phyloP scores from a whole-genome alignment of 139 green algal genomes.

The Tetradesmus lagerheimii region DNA sequence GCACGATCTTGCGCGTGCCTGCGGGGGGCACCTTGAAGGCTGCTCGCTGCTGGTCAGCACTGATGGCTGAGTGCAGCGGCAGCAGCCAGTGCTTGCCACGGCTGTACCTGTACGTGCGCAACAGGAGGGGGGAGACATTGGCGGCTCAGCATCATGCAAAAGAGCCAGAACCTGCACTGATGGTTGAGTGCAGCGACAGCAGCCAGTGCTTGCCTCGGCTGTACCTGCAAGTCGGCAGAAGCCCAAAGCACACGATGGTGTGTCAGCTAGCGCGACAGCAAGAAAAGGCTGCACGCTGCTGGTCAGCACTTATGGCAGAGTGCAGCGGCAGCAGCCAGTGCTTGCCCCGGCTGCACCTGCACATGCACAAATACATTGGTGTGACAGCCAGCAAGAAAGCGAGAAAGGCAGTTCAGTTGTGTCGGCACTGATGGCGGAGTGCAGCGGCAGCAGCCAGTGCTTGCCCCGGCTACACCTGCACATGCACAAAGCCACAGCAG shows the following conservation, averaged over 20 bases:
- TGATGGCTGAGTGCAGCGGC: conserved; percentile 87
- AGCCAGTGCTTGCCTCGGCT: conserved; percentile 53
- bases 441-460: conserved; percentile 77
- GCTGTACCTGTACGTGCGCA: conserved; percentile 3
- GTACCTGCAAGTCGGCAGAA: too few species aligned
- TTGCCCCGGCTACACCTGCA: conserved; percentile 9
- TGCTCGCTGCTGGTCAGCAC: conserved; percentile 76
- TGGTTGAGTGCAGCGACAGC: too few species aligned
- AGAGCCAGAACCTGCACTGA: too few species aligned
- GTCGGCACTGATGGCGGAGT: too few species aligned
- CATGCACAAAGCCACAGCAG: too few species aligned
- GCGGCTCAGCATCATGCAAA: not conserved
- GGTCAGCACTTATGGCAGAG: conserved; percentile 73
- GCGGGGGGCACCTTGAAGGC: conserved; percentile 66
- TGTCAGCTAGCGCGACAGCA: too few species aligned
- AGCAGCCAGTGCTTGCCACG: conserved; percentile 64
- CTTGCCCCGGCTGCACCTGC: conserved; percentile 31
- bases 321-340: conserved; percentile 86
- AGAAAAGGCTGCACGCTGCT: conserved; percentile 85
- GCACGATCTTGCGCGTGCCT: conserved; percentile 86
- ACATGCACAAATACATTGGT: conserved; percentile 8
- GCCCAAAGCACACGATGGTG: too few species aligned
- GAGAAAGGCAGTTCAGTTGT: too few species aligned
- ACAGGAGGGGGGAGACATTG: too few species aligned
- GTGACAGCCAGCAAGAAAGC: not conserved